Conservation (phyloP, 2,329 filamentous ascomycete species). For the Pseudopithomyces maydicus region DNA sequence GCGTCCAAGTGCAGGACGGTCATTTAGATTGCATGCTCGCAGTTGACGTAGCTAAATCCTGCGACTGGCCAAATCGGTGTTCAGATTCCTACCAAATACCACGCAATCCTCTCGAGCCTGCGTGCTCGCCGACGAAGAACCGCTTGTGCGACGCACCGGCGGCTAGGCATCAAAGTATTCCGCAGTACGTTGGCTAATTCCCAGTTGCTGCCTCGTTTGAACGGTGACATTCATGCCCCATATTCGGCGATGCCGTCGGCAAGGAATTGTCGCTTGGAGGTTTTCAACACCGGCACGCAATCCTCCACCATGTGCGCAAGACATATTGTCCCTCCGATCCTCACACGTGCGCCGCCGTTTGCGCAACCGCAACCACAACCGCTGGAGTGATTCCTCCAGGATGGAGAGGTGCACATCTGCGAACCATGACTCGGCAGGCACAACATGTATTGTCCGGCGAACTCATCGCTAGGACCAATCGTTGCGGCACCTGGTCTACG, state of each 20-base stretch:
- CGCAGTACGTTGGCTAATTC: no score
- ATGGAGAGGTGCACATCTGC: neutral
- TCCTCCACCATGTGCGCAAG: neutral
- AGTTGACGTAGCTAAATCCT: neutral
- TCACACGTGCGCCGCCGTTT: neutral
- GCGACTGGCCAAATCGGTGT: no score
- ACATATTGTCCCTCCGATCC: neutral
- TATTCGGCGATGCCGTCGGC: neutral
- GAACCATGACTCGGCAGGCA: neutral
- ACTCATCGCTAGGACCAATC: slow-evolving; percentile 1
- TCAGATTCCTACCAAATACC: neutral
- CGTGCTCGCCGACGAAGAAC: neutral
- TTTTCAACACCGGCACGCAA: neutral
- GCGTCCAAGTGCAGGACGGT: neutral
- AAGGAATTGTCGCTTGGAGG: neutral
- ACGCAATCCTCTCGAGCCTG: neutral
- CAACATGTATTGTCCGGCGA: neutral
- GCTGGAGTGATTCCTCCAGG: neutral
- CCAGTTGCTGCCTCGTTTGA: neutral
- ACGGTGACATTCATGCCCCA: neutral
- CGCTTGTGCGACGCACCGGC: neutral
- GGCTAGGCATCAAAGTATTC: neutral
- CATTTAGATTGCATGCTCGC: neutral
- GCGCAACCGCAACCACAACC: neutral
- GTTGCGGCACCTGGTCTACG: neutral